phyloP scores from a whole-genome alignment of 1,284 basidiomycete species.

The Cystobasidiaceae sp. region DNA sequence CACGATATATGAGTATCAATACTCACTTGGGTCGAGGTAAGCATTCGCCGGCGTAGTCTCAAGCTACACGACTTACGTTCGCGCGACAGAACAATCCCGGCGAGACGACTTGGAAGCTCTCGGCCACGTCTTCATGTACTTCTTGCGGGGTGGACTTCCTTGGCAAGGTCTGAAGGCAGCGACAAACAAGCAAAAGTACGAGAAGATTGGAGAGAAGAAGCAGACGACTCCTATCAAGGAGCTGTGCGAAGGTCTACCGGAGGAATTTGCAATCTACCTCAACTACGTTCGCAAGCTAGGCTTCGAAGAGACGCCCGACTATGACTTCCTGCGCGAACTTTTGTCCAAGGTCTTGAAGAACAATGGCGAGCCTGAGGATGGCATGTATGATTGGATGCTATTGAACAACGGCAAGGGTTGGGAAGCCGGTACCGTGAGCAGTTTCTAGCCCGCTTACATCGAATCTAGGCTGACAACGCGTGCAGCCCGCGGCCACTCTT shows the following conservation, averaged over 20 bases:
- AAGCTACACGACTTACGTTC: not conserved
- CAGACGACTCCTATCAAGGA: conserved; percentile 93
- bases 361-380: conserved; percentile 79
- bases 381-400: conserved; percentile 83
- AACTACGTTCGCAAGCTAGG: conserved; percentile 83
- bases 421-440: conserved; percentile 72
- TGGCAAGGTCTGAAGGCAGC: conserved; percentile 92
- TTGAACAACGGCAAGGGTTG: conserved; percentile 89
- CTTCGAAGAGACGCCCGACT: conserved; percentile 84
- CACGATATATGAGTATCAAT: conserved; percentile 96
- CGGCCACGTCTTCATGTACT: conserved; percentile 98
- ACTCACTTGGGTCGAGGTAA: conserved; percentile 84
- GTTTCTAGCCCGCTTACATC: no score
- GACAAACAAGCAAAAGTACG: conserved; percentile 99
- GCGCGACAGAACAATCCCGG: conserved; percentile 73
- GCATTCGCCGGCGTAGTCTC: conserved; percentile 39
- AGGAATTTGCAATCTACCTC: conserved; percentile 81
- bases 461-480: conserved; percentile 30
- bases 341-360: conserved; percentile 88
- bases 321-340: conserved; percentile 87
- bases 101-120: conserved; percentile 91
- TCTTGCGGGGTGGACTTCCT: conserved; percentile 79
- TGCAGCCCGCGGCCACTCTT: conserved; percentile 36
- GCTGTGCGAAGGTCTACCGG: conserved; percentile 84
- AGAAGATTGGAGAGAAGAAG: conserved; percentile 99